A percentile compares a stretch with the other conserved stretches of the same genome.
Conservation (phyloP, 768 basidiomycete species). For the Podaxis sp. region DNA sequence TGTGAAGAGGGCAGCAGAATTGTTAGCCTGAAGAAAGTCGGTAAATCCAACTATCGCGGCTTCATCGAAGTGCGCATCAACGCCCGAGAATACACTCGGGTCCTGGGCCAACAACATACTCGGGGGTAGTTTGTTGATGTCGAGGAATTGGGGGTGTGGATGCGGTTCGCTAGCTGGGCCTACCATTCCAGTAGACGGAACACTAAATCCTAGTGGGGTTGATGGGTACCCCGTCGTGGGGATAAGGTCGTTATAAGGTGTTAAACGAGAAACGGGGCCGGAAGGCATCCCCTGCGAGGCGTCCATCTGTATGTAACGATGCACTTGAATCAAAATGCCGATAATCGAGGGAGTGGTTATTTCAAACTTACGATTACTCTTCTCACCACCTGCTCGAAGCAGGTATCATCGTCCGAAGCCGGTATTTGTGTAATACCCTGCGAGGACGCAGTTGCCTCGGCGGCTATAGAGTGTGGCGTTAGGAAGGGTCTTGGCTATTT, state of each 20-base stretch:
- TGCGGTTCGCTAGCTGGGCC: neutral
- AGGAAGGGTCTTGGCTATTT: neutral
- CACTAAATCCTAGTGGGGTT: neutral
- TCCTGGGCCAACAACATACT: neutral
- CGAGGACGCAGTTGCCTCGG: neutral
- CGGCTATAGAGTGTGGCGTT: neutral
- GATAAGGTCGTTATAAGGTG: neutral
- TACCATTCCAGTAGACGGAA: neutral
- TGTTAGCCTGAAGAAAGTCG: neutral
- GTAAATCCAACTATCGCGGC: neutral
- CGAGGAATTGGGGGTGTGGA: neutral
- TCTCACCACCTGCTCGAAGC: conserved; percentile 26
- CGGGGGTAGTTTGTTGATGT: neutral
- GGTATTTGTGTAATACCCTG: conserved; percentile 11
- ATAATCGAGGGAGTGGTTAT: neutral
- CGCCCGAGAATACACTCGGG: neutral
- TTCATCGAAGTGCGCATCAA: conserved; percentile 7
- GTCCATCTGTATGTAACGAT: neutral
- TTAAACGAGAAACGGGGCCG: neutral
- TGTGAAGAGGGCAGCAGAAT: neutral
- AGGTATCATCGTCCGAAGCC: conserved; percentile 19
- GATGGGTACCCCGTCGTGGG: neutral
- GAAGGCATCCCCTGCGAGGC: neutral
- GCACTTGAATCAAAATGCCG: neutral
- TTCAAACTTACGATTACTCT: conserved; percentile 22